These are phyloP conservation scores for Sicyos baderoa DNA, from an alignment of 306 rosid species.

Conservation along the genomic window DNA sequence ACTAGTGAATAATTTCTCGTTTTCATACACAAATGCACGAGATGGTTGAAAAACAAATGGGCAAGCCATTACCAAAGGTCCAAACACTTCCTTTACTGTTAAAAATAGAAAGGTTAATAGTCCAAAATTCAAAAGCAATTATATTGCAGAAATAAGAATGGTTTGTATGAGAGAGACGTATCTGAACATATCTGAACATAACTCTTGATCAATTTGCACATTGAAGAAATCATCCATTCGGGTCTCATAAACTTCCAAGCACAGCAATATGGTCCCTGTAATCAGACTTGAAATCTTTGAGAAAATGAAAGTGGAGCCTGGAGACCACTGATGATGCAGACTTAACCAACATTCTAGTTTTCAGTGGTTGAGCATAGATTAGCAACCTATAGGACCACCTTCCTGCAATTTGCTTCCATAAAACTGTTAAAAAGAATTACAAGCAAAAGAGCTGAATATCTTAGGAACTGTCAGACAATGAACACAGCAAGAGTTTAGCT, in stretches of 20 bases:
- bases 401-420: slow-evolving; percentile 20
- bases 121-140: slow-evolving; percentile 1
- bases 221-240: slow-evolving; percentile 7
- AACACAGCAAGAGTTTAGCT: background rate
- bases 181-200: background rate
- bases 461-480: background rate
- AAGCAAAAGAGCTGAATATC: slow-evolving; percentile 6
- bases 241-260: slow-evolving; percentile 9
- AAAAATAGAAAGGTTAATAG: background rate
- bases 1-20: background rate
- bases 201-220: slow-evolving; percentile 10
- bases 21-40: no score
- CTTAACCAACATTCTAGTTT: slow-evolving; percentile 19
- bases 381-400: slow-evolving; percentile 15
- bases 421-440: slow-evolving; percentile 2
- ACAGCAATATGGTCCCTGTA: slow-evolving; percentile 11
- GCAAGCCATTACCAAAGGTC: background rate
- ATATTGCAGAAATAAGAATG: background rate
- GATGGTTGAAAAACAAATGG: background rate
- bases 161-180: slow-evolving; percentile 18
- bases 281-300: slow-evolving; percentile 15
- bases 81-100: background rate
- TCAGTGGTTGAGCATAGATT: slow-evolving; percentile 14
- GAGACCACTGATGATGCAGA: slow-evolving; percentile 22
- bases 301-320: slow-evolving; percentile 12